Evolutionary conservation across 768 basidiomycete species (phyloP), one percentile per base, ranked within the genome.

Genomic region (Lentinula lateritia): DNA sequence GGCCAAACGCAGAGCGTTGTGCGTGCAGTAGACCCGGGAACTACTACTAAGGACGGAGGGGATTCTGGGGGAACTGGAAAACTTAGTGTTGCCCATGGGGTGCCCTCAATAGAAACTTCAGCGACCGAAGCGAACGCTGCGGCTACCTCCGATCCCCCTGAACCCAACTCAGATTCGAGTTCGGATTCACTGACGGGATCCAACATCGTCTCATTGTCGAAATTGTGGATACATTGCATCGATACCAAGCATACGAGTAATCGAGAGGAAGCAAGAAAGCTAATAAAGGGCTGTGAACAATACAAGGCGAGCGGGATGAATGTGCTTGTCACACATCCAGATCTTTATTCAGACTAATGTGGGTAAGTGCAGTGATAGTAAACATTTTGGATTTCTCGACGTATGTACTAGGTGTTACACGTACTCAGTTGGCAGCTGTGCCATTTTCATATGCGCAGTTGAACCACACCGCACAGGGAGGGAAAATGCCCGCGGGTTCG

Each of bases 381-480:
- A 28, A 28, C 28, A 28, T 28, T 28, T 28, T 28, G 28, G 28
- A 4, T 28, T 28, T 28, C 3, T 28, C 28, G 28, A 28, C 28
- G 3, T 28, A 28, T 28, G 28, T 28, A 28, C 28, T 28, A 28
- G 28, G 28, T 28, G 28, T 28, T 28, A 28, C 3, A 28, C 28
- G 28, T 28, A 4, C 28, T 28, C 28, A 28, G 28, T 28, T 28
- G 28, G 28, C 28, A 28, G 28, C 28, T 28, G 78, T 83, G 28
- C 83, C 83, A 60, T 85, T 80, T 69, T 78, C 52, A 58, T 73
- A 73, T 38, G 76, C 79, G 71, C 83, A 85, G n/a, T 28, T 28
- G 3, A 70, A 76, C 73, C 76, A 76, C 34, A 83, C 77, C 23
- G 74, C 74, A 67, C 84, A 86, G 13, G 76, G 77, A 16, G 85